Evolutionary conservation across 257 asterid species (phyloP).

Genomic region (Nicotiana otophora): DNA sequence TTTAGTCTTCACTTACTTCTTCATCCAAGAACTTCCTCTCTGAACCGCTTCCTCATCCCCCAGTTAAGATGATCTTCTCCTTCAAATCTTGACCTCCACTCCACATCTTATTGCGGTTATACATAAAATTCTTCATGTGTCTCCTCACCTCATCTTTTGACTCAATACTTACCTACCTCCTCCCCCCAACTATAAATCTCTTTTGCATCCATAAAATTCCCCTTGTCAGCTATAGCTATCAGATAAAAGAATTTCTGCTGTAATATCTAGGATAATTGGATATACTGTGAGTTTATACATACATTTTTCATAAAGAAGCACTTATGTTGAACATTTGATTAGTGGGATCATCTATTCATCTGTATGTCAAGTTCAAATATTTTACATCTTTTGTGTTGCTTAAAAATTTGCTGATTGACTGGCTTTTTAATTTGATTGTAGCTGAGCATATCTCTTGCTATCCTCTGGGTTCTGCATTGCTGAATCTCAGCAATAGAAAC

Average conservation of each 20-base stretch:
- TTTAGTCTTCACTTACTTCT: neutral
- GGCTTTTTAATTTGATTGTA: neutral
- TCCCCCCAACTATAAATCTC: neutral
- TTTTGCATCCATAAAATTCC: neutral
- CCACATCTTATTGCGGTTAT: neutral
- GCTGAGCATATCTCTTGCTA: no score
- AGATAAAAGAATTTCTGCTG: neutral
- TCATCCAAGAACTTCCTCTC: neutral
- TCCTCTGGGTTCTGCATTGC: neutral
- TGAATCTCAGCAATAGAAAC: neutral
- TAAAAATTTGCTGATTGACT: neutral
- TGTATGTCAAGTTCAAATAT: neutral
- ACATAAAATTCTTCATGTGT: neutral
- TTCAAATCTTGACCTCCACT: neutral
- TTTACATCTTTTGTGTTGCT: neutral
- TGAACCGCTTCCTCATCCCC: neutral
- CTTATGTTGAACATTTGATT: neutral
- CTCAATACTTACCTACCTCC: neutral
- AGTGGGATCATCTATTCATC: neutral
- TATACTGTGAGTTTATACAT: neutral
- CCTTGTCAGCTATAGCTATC: neutral
- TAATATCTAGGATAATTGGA: neutral
- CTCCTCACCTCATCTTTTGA: neutral
- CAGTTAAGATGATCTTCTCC: neutral
- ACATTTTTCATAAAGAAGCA: neutral